These are phyloP conservation scores for Tremella yokohamensis DNA, from an alignment of 768 basidiomycete genomes.

Conservation along the genomic window DNA sequence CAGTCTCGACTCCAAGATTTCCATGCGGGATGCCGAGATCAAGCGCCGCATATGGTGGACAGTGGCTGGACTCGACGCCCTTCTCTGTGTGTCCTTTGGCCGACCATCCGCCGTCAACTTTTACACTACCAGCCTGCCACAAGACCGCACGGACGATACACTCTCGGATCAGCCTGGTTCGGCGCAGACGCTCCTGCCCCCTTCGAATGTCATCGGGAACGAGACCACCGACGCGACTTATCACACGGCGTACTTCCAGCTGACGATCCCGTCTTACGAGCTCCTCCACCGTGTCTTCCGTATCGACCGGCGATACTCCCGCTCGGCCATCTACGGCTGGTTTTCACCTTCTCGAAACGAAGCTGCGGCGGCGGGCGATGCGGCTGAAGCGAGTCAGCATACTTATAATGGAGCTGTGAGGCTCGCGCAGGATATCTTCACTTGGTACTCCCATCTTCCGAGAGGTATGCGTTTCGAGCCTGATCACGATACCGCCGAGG, in stretches of 20 bases:
- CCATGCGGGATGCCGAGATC: constrained; percentile 44
- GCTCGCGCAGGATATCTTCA: constrained; percentile 43
- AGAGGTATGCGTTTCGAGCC: constrained; percentile 42
- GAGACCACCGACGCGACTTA: constrained; percentile 46
- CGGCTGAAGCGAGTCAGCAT: constrained; percentile 7
- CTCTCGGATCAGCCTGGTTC: constrained; percentile 38
- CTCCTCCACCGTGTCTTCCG: constrained; percentile 46
- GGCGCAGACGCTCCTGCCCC: constrained; percentile 25
- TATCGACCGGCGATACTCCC: constrained; percentile 37
- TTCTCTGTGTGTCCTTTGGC: constrained; percentile 46
- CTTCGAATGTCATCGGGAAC: constrained; percentile 31
- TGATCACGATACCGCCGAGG: constrained; percentile 37
- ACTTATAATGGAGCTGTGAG: constrained; percentile 47
- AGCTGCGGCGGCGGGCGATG: constrained; percentile 2
- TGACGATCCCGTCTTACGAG: constrained; percentile 48
- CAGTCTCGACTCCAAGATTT: constrained; percentile 39
- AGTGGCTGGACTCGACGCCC: constrained; percentile 46
- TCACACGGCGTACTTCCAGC: constrained; percentile 47
- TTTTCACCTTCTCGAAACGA: constrained; percentile 28
- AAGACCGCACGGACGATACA: constrained; percentile 45
- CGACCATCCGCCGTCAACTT: constrained; percentile 46
- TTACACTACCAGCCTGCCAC: constrained; percentile 46
- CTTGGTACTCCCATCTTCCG: constrained; percentile 45
- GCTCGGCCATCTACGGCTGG: constrained; percentile 43
- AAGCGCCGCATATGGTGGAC: constrained; percentile 45